These are phyloP conservation scores for Petunia hybrid DNA, from an alignment of 305 asterid genomes.

Conservation along the genomic window DNA sequence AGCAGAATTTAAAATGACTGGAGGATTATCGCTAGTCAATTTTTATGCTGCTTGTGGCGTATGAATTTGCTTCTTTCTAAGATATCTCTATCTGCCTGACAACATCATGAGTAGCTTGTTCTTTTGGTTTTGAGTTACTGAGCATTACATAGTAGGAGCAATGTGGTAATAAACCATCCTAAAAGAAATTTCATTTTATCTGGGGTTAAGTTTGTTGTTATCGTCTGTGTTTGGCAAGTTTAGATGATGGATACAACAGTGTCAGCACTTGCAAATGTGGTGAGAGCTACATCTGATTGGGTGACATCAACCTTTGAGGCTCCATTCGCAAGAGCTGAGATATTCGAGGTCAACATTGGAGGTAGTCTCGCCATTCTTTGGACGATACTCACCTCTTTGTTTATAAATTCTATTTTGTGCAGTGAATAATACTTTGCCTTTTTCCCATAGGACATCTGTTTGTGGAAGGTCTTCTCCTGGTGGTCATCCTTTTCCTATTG, in stretches of 20 bases:
- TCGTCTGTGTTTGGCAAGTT: background rate
- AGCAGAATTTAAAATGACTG: background rate
- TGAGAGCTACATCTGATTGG: slow-evolving; percentile 71
- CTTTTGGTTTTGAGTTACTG: background rate
- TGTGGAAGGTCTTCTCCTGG: slow-evolving; percentile 85
- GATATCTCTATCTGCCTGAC: too few relatives aligned
- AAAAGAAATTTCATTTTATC: background rate
- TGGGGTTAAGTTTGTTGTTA: background rate
- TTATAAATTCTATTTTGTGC: background rate
- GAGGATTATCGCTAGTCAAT: slow-evolving; percentile 8
- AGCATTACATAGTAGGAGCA: background rate
- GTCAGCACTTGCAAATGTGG: slow-evolving; percentile 49
- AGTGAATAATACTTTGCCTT: slow-evolving; percentile 18
- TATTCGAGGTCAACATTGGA: slow-evolving; percentile 87
- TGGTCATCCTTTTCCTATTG: slow-evolving; percentile 78
- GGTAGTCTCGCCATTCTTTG: slow-evolving; percentile 47
- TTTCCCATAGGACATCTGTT: slow-evolving; percentile 82
- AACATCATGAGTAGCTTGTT: background rate
- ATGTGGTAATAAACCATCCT: slow-evolving; percentile 1
- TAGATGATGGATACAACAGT: slow-evolving; percentile 50
- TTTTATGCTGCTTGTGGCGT: slow-evolving; percentile 9
- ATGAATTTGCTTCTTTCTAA: too few relatives aligned
- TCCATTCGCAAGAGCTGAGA: slow-evolving; percentile 77
- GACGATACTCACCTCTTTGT: background rate
- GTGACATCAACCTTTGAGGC: slow-evolving; percentile 60